phyloP scores from a whole-genome alignment of 1,284 basidiomycete species.

The Malassezia globosa region DNA sequence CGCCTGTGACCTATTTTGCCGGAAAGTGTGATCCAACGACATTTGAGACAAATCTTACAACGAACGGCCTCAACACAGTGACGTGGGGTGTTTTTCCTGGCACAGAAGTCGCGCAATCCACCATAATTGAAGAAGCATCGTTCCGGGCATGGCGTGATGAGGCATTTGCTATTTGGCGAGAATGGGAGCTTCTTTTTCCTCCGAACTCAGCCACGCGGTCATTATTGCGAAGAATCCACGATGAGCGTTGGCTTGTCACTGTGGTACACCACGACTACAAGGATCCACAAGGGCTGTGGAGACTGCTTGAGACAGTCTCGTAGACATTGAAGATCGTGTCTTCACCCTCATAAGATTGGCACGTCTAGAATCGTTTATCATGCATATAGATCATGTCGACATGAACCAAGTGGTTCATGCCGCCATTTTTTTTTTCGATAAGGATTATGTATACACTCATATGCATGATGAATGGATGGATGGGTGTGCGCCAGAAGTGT shows the following conservation, averaged over 20 bases:
- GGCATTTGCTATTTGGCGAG: constrained; percentile 88
- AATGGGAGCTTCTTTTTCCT: constrained; percentile 81
- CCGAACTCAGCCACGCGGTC: constrained; percentile 62
- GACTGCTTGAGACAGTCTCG: constrained; percentile 12
- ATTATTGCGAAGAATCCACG: constrained; percentile 61
- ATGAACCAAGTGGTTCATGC: too few relatives aligned
- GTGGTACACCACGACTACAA: constrained; percentile 91
- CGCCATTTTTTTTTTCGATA: too few relatives aligned
- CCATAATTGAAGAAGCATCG: constrained; percentile 49
- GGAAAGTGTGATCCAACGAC: constrained; percentile 53
- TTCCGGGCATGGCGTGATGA: constrained; percentile 61
- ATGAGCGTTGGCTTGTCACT: constrained; percentile 78
- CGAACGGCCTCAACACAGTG: constrained; percentile 49
- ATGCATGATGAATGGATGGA: too few relatives aligned
- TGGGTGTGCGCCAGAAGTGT: too few relatives aligned
- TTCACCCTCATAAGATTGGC: neutral
- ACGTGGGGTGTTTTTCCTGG: constrained; percentile 51
- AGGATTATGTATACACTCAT: too few relatives aligned
- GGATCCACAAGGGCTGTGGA: constrained; percentile 67
- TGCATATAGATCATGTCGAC: too few relatives aligned
- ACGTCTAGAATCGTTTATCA: neutral
- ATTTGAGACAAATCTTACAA: constrained; percentile 45
- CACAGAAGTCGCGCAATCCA: constrained; percentile 50
- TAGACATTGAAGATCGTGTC: neutral
- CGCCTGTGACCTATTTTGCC: constrained; percentile 71